Evolutionary conservation across 2,329 filamentous ascomycete species (phyloP).

Genomic region (Alternaria atra): DNA sequence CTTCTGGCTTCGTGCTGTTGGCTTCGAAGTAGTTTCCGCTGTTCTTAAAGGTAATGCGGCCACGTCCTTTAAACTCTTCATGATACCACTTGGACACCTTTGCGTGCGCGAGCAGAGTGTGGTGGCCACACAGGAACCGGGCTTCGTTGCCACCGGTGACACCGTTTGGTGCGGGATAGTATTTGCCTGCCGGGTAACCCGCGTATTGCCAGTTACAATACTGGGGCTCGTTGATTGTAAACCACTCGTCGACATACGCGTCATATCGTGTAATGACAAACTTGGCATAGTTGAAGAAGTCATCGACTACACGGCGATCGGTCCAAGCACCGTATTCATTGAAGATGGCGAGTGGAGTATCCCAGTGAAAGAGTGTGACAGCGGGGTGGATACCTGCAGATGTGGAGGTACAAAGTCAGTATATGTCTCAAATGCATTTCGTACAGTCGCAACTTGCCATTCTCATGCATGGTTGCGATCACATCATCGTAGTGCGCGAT

Average conservation of each 20-base stretch:
- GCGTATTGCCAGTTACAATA: conserved; percentile 61
- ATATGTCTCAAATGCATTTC: too few relatives aligned
- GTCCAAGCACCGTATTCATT: conserved; percentile 55
- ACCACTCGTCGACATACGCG: conserved; percentile 52
- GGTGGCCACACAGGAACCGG: conserved; percentile 57
- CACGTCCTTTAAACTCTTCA: conserved; percentile 55
- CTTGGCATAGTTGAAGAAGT: conserved; percentile 56
- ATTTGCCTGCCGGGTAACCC: conserved; percentile 55
- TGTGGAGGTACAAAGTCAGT: too few relatives aligned
- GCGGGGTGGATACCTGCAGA: conserved; percentile 38
- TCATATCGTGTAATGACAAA: conserved; percentile 55
- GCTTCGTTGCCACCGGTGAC: conserved; percentile 52
- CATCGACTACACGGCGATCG: conserved; percentile 51
- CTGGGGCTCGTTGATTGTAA: conserved; percentile 55
- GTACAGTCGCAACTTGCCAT: conserved; percentile 22
- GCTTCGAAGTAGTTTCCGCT: conserved; percentile 54
- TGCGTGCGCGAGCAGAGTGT: conserved; percentile 55
- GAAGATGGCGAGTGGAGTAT: conserved; percentile 55
- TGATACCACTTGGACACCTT: conserved; percentile 58
- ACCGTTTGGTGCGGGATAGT: conserved; percentile 57
- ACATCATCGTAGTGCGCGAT: conserved; percentile 54
- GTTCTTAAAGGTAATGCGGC: conserved; percentile 57
- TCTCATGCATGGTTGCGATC: conserved; percentile 47
- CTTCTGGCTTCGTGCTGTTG: conserved; percentile 48
- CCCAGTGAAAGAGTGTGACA: conserved; percentile 56